Conservation (phyloP, 2,329 filamentous ascomycete species). For the Colletotrichum neosansevieriae region DNA sequence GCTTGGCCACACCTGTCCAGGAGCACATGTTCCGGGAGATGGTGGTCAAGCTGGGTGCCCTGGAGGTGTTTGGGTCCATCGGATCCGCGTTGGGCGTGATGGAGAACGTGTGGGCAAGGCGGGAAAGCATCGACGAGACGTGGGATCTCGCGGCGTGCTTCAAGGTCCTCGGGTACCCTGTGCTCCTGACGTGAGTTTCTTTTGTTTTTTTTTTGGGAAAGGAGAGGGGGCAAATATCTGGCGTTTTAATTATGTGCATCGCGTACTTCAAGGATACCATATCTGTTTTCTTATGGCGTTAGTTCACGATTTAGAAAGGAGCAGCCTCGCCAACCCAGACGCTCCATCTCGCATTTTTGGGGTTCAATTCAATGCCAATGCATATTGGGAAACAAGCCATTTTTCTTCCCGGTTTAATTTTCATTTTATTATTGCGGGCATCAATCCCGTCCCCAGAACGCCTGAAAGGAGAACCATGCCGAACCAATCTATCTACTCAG, state of each 20-base stretch:
- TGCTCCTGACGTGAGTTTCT: conserved; percentile 52
- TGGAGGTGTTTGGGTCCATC: conserved; percentile 60
- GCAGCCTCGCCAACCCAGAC: no score
- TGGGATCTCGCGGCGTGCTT: conserved; percentile 61
- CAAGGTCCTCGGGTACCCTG: conserved; percentile 53
- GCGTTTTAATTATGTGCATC: background rate
- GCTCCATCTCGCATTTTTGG: no score
- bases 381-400: background rate
- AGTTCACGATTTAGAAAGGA: no score
- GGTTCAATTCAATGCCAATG: background rate
- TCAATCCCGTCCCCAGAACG: conserved; percentile 15
- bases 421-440: conserved; percentile 17
- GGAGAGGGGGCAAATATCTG: background rate
- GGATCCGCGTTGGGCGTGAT: conserved; percentile 58
- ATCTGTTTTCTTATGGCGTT: no score
- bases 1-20: conserved; percentile 53
- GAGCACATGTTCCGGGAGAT: conserved; percentile 58
- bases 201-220: no score
- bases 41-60: conserved; percentile 54
- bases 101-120: conserved; percentile 59
- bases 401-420: conserved; percentile 4
- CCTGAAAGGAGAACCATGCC: background rate
- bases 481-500: conserved; percentile 35
- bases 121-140: conserved; percentile 54
- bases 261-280: background rate